These are phyloP conservation scores for Vitis hybrid DNA, from an alignment of 177 flowering plant species.

Conservation along the genomic window DNA sequence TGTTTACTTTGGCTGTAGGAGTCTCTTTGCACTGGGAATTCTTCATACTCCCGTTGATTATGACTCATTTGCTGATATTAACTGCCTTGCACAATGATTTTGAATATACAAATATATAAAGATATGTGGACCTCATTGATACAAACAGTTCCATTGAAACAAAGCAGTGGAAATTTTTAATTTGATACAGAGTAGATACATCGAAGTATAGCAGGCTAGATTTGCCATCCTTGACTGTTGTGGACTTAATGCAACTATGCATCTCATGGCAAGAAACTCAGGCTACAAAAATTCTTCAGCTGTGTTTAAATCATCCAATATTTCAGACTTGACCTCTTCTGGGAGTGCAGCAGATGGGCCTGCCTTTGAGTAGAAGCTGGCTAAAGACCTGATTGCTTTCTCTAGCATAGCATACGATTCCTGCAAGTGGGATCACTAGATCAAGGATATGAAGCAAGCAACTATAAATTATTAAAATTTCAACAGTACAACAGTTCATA, in stretches of 20 bases:
- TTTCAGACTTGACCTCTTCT: slow-evolving; percentile 70
- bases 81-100: too few species aligned
- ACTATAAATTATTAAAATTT: too few species aligned
- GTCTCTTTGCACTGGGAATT: too few species aligned
- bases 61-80: too few species aligned
- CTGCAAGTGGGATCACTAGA: slow-evolving; percentile 35
- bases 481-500: too few species aligned
- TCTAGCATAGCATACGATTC: slow-evolving; percentile 77
- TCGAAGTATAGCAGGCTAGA: background rate
- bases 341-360: slow-evolving; percentile 90
- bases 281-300: slow-evolving; percentile 69
- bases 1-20: too few species aligned
- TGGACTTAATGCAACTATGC: background rate
- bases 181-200: background rate
- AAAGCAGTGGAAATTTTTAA: background rate
- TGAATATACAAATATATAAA: too few species aligned
- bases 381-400: slow-evolving; percentile 82
- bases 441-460: background rate
- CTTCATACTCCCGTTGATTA: too few species aligned
- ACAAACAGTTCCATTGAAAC: too few species aligned
- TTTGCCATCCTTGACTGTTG: slow-evolving; percentile 4
- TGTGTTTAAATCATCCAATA: slow-evolving; percentile 51
- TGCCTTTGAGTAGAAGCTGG: slow-evolving; percentile 86
- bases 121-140: too few species aligned
- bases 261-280: background rate